Evolutionary conservation across 768 basidiomycete genomes (phyloP).

Genomic region (Pisolithus tinctorius): DNA sequence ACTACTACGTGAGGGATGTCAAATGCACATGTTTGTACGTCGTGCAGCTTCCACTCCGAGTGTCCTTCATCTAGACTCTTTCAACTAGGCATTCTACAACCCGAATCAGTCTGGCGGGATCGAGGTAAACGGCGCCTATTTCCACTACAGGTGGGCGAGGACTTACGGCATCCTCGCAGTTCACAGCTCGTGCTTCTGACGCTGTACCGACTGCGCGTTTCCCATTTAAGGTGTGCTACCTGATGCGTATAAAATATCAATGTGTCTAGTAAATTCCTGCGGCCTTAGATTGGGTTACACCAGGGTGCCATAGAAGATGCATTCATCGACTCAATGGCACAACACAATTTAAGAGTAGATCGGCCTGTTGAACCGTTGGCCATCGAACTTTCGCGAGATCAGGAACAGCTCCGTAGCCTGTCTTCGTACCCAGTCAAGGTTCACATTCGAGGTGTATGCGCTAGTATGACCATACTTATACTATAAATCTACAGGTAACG

Average conservation of each 20-base stretch:
- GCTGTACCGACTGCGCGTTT: constrained; percentile 59
- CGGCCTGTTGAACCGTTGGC: constrained; percentile 27
- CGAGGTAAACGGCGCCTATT: constrained; percentile 34
- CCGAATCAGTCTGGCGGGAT: constrained; percentile 57
- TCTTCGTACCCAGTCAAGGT: constrained; percentile 28
- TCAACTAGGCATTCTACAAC: constrained; percentile 64
- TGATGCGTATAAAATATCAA: too few species aligned
- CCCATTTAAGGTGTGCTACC: constrained; percentile 57
- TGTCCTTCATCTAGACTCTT: background rate
- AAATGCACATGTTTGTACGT: constrained; percentile 63
- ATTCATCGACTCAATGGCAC: constrained; percentile 34
- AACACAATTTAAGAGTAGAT: constrained; percentile 27
- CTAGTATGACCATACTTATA: background rate
- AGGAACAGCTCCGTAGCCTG: constrained; percentile 29
- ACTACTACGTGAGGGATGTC: constrained; percentile 55
- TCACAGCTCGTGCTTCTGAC: constrained; percentile 56
- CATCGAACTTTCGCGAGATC: constrained; percentile 30
- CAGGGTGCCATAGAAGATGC: constrained; percentile 37
- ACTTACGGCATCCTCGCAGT: constrained; percentile 29
- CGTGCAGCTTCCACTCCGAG: background rate
- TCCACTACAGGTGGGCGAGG: background rate
- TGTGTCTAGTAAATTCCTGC: background rate
- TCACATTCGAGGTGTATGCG: background rate
- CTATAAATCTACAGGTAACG: constrained; percentile 11
- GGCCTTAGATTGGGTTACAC: constrained; percentile 28